phyloP scores from a whole-genome alignment of 768 basidiomycete species.

The Macrolepiota dolichaula region DNA sequence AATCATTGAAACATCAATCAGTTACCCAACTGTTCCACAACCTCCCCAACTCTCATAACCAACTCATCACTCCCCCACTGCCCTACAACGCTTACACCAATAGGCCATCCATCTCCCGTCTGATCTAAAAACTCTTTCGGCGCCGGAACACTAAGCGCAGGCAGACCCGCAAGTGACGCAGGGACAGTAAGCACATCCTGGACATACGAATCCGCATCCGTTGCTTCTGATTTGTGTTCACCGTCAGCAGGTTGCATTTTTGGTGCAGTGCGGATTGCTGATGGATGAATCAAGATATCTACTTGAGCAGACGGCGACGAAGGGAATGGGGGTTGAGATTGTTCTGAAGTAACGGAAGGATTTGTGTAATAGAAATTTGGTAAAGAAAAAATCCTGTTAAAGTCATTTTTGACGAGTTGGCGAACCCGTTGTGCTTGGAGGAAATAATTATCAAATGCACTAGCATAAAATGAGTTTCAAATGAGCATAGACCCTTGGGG shows the following conservation, averaged over 20 bases:
- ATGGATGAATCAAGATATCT: constrained; percentile 84
- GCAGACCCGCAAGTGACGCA: constrained; percentile 86
- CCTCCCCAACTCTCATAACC: constrained; percentile 49
- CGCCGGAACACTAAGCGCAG: constrained; percentile 72
- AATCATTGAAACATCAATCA: background rate
- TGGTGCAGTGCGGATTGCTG: constrained; percentile 85
- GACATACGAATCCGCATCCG: constrained; percentile 59
- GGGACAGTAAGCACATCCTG: constrained; percentile 94
- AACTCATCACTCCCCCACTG: constrained; percentile 81
- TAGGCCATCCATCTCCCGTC: constrained; percentile 67
- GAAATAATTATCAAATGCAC: constrained; percentile 98
- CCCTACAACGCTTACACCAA: constrained; percentile 80
- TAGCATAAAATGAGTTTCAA: constrained; percentile 23
- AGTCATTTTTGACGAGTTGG: constrained; percentile 67
- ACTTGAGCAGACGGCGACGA: constrained; percentile 33
- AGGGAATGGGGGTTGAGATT: background rate
- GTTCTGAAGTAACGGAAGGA: background rate
- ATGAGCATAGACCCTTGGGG: background rate
- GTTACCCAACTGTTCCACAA: constrained; percentile 16
- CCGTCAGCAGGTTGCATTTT: constrained; percentile 26
- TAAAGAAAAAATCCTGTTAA: constrained; percentile 62
- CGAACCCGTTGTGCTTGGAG: constrained; percentile 88
- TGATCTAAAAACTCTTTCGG: constrained; percentile 23
- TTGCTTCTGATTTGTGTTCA: background rate
- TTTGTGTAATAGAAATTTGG: constrained; percentile 44